These are phyloP conservation scores for Fagopyrum esculentum DNA, from an alignment of 148 eudicot genomes.

Conservation along the genomic window DNA sequence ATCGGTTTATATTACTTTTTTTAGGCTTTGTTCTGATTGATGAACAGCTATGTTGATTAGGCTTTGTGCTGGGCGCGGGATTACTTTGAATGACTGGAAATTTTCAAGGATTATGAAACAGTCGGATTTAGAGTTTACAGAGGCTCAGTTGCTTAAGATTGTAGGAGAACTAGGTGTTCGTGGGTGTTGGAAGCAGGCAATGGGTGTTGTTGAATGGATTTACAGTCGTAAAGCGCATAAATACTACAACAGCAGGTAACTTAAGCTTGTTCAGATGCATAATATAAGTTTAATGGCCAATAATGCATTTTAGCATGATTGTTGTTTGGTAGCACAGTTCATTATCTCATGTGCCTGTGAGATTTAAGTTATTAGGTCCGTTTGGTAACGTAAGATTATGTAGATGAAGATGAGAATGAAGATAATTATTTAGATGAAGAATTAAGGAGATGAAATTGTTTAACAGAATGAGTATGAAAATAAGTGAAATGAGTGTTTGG, in stretches of 20 bases:
- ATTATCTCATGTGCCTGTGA: background rate
- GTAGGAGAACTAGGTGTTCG: conserved; percentile 61
- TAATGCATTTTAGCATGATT: no score
- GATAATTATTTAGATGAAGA: no score
- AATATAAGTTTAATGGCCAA: no score
- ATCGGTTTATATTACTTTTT: background rate
- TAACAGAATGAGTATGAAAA: no score
- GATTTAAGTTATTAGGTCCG: background rate
- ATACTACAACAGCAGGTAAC: conserved; percentile 73
- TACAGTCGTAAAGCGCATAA: conserved; percentile 55
- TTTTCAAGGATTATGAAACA: conserved; percentile 75
- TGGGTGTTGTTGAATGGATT: conserved; percentile 84
- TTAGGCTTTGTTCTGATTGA: conserved; percentile 6
- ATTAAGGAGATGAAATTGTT: no score
- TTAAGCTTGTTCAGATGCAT: background rate
- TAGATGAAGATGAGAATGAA: no score
- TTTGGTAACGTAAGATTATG: no score
- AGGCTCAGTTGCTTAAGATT: conserved; percentile 74
- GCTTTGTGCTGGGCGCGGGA: conserved; percentile 44
- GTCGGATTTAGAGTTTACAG: conserved; percentile 60
- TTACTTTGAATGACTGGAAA: conserved; percentile 74
- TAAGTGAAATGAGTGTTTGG: no score
- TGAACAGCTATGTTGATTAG: conserved; percentile 25
- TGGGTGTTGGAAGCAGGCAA: conserved; percentile 77
- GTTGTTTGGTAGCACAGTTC: no score